These are phyloP conservation scores for Halteria grandinella DNA, from an alignment of 73 alveolate species.

Conservation along the genomic window DNA sequence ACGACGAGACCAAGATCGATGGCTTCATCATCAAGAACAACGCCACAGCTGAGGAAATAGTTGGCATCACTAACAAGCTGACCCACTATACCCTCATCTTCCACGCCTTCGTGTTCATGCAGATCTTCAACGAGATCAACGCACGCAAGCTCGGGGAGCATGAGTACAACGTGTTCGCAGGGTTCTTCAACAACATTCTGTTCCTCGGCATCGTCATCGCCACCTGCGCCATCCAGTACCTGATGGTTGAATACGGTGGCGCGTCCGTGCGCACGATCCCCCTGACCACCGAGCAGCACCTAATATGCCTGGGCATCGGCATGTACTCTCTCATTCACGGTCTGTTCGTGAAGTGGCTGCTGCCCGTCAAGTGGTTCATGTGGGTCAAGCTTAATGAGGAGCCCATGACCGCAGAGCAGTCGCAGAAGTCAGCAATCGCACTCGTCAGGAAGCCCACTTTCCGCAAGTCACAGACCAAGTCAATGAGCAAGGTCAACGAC, in stretches of 20 bases:
- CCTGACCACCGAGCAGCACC: conserved; percentile 73
- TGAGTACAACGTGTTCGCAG: conserved; percentile 88
- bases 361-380: conserved; percentile 19
- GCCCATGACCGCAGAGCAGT: conserved; percentile 15
- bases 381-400: conserved; percentile 13
- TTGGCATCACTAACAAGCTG: conserved; percentile 56
- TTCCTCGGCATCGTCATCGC: conserved; percentile 76
- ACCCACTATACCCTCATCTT: conserved; percentile 83
- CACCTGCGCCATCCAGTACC: conserved; percentile 77
- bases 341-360: neutral
- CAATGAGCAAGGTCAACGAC: no score
- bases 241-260: conserved; percentile 86
- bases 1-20: conserved; percentile 17
- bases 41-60: neutral
- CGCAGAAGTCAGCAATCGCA: no score
- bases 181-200: conserved; percentile 79
- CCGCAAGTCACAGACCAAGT: no score
- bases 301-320: conserved; percentile 77
- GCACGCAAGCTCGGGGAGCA: conserved; percentile 83
- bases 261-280: conserved; percentile 85
- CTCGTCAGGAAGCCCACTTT: no score
- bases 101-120: conserved; percentile 90
- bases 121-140: conserved; percentile 89
- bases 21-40: no score
- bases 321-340: conserved; percentile 64